Percentiles rank a stretch among this genome's conserved stretches.
phyloP scores from a whole-genome alignment of 225 moss, liverwort and hornwort species.

The Bryum argenteum region DNA sequence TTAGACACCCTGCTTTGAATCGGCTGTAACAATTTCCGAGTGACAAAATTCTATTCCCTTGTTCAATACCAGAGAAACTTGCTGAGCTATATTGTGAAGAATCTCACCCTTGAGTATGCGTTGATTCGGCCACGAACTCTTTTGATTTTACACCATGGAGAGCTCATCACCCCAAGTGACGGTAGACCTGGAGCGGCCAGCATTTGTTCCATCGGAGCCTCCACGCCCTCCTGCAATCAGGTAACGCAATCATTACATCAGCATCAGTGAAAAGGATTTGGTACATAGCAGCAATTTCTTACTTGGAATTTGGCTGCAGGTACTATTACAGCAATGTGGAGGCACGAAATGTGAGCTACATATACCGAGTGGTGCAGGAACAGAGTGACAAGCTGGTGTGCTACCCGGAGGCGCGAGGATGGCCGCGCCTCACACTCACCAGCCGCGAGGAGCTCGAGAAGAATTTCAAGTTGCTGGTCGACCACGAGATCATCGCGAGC shows the following conservation, averaged over 20 bases:
- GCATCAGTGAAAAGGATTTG: too few relatives aligned
- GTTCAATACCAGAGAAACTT: background rate
- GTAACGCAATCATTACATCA: background rate
- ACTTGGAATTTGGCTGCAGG: background rate
- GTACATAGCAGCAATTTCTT: too few relatives aligned
- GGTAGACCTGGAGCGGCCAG: conserved; percentile 18
- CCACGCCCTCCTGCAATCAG: conserved; percentile 41
- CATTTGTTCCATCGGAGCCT: conserved; percentile 31
- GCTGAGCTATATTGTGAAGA: background rate
- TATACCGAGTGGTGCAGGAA: conserved; percentile 50
- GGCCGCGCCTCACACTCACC: conserved; percentile 43
- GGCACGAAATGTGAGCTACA: conserved; percentile 47
- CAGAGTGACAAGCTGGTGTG: conserved; percentile 21
- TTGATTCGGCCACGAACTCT: conserved; percentile 24
- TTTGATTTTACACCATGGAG: background rate
- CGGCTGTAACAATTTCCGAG: too few relatives aligned
- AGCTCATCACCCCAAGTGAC: conserved; percentile 26
- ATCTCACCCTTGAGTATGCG: background rate
- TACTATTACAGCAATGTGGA: conserved; percentile 55
- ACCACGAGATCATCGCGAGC: conserved; percentile 24
- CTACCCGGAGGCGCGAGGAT: conserved; percentile 52
- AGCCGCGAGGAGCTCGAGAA: conserved; percentile 38
- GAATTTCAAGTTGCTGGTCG: conserved; percentile 34
- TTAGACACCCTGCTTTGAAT: too few relatives aligned
- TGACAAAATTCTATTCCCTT: background rate